These are phyloP conservation scores for Dioszegia hungarica DNA, from an alignment of 768 basidiomycete genomes.

Conservation along the genomic window DNA sequence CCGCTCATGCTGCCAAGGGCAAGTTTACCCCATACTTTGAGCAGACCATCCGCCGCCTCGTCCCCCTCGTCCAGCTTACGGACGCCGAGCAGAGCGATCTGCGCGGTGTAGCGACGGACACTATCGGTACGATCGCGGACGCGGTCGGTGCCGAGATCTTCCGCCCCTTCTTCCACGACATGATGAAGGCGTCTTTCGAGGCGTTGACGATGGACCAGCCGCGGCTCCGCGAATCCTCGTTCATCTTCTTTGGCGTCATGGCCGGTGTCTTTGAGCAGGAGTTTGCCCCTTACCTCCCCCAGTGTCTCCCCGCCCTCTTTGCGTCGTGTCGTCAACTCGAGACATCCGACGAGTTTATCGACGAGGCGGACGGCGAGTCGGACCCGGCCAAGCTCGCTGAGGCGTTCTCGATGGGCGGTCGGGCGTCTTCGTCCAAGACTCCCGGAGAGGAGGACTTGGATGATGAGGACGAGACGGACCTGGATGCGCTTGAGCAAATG, in stretches of 20 bases:
- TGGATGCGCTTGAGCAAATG: slow-evolving; percentile 50
- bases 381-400: slow-evolving; percentile 39
- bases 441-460: slow-evolving; percentile 62
- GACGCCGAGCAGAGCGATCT: slow-evolving; percentile 92
- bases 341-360: slow-evolving; percentile 58
- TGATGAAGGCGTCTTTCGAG: slow-evolving; percentile 93
- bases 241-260: slow-evolving; percentile 98
- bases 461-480: slow-evolving; percentile 67
- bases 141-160: slow-evolving; percentile 91
- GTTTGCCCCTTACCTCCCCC: slow-evolving; percentile 78
- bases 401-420: slow-evolving; percentile 58
- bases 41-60: slow-evolving; percentile 78
- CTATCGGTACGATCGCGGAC: slow-evolving; percentile 97
- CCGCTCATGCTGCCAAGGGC: slow-evolving; percentile 89
- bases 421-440: slow-evolving; percentile 52
- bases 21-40: slow-evolving; percentile 92
- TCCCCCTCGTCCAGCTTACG: slow-evolving; percentile 74
- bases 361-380: slow-evolving; percentile 53
- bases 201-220: slow-evolving; percentile 76
- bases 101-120: slow-evolving; percentile 95
- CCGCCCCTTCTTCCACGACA: slow-evolving; percentile 88
- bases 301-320: slow-evolving; percentile 79
- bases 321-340: slow-evolving; percentile 77
- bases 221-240: slow-evolving; percentile 86
- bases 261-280: slow-evolving; percentile 93